phyloP scores from a whole-genome alignment of 768 basidiomycete species.

The Collybia sordida region DNA sequence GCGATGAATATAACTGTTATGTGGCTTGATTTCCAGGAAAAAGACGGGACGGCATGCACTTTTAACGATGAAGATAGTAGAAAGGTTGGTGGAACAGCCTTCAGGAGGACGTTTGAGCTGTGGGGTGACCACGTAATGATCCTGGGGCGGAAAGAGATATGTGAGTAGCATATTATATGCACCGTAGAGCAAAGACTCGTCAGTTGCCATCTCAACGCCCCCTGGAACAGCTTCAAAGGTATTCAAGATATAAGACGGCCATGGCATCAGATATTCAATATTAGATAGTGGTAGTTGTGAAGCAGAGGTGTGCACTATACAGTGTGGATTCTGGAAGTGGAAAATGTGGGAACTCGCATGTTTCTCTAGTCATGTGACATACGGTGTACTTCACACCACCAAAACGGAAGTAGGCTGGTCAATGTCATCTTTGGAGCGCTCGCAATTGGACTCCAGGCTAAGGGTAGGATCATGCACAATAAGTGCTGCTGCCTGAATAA shows the following conservation, averaged over 20 bases:
- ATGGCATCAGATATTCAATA: no score
- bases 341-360: no score
- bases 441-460: no score
- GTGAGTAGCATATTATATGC: conserved; percentile 20
- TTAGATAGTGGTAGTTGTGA: no score
- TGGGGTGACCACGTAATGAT: conserved; percentile 15
- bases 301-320: no score
- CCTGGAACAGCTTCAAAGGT: conserved; percentile 10
- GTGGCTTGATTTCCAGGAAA: conserved; percentile 25
- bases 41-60: conserved; percentile 19
- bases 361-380: no score
- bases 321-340: no score
- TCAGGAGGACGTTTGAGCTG: conserved; percentile 16
- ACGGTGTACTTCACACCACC: no score
- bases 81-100: conserved; percentile 17
- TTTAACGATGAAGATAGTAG: conserved; percentile 17
- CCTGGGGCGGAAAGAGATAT: conserved; percentile 16
- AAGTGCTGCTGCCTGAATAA: neutral
- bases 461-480: no score
- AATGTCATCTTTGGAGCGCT: no score
- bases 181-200: conserved; percentile 20
- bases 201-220: conserved; percentile 8
- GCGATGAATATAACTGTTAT: conserved; percentile 5
- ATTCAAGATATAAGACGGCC: conserved; percentile 6
- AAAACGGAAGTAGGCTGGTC: no score